Base-by-base conservation (phyloP, 139 green algal species). In the Pycnococcus provasolii region DNA sequence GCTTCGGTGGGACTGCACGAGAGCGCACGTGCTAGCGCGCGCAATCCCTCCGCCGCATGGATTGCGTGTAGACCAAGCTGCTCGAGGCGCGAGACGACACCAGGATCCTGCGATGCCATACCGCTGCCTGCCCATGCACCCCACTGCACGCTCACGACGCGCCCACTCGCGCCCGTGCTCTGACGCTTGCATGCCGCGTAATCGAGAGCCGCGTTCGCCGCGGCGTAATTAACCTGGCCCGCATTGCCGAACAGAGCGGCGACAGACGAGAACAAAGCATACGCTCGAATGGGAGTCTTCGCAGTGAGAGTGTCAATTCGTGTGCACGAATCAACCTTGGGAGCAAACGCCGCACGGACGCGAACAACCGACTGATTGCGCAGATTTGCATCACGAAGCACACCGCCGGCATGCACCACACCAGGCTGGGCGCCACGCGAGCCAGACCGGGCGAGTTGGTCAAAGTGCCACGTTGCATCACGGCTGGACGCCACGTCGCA, bases 61-160 rank as follows among this genome's bases (percentile, higher is more conserved):
- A 94, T 58, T 39, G 81, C 74, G 2, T 76, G 77, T 57, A 91
- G 74, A 5, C 88, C 88, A 1, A 85, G 79, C 1, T 84, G 74
- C 54, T 82, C 45, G 66, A 81, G 77, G 45, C 76, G 79, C 0
- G 64, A 71, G 4, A 77, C 67, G 2, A 72, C 44, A n/a, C 74
- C 60, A 9, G 79, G 75, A 1, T 79, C 63, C 3, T 45, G 39
- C 1, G 77, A 73, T 7, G 89, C 89, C 89, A 95, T 95, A 63
- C 89, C 89, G 2, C 73, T 78, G 42, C 82, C 83, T 2, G 71
- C 78, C 89, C 89, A 96, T 11, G 89, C 89, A 42, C 89, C 89
- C 89, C 89, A 96, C 73, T 96, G 89, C 53, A 94, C 59, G 52
- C 74, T 84, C 50, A 48, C 57, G 44, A 44, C 44, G 2, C 54